phyloP scores from a whole-genome alignment of 1,284 basidiomycete species.

The Volvariella surrecta region DNA sequence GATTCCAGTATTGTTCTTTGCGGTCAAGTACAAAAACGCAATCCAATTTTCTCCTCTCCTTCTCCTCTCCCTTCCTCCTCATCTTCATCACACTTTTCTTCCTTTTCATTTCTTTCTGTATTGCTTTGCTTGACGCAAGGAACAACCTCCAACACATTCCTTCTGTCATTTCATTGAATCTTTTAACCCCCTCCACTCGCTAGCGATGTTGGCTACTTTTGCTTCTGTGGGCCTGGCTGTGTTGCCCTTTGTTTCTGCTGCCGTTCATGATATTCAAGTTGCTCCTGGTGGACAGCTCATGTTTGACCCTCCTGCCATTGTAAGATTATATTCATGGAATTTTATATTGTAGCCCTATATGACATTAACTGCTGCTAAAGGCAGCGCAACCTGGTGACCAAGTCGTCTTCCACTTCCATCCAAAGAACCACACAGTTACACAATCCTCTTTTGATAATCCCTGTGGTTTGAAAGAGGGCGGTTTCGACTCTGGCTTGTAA shows the following conservation, averaged over 20 bases:
- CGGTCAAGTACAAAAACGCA: too few species aligned
- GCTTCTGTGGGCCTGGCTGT: conserved; percentile 37
- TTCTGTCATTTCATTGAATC: conserved; percentile 11
- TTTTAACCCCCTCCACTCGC: conserved; percentile 19
- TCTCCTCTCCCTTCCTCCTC: conserved; percentile 8
- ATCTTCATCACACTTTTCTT: conserved; percentile 12
- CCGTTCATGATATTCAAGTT: conserved; percentile 43
- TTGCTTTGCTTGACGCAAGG: conserved; percentile 16
- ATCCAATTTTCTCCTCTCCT: too few species aligned
- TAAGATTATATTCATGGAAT: conserved; percentile 20
- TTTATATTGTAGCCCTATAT: neutral
- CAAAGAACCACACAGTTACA: conserved; percentile 48
- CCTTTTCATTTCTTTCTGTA: conserved; percentile 14
- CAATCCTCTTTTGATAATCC: conserved; percentile 50
- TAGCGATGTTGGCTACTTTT: conserved; percentile 38
- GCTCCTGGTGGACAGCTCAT: conserved; percentile 33
- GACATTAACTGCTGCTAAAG: conserved; percentile 19
- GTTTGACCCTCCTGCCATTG: conserved; percentile 45
- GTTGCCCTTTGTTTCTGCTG: conserved; percentile 38
- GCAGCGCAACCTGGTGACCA: conserved; percentile 43
- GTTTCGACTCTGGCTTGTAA: conserved; percentile 53
- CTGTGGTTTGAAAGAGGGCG: conserved; percentile 37
- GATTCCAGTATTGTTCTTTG: too few species aligned
- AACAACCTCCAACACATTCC: conserved; percentile 17
- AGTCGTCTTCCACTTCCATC: conserved; percentile 49